Conservation (phyloP, 2,329 filamentous ascomycete species). For the Trichophyton equinum region DNA sequence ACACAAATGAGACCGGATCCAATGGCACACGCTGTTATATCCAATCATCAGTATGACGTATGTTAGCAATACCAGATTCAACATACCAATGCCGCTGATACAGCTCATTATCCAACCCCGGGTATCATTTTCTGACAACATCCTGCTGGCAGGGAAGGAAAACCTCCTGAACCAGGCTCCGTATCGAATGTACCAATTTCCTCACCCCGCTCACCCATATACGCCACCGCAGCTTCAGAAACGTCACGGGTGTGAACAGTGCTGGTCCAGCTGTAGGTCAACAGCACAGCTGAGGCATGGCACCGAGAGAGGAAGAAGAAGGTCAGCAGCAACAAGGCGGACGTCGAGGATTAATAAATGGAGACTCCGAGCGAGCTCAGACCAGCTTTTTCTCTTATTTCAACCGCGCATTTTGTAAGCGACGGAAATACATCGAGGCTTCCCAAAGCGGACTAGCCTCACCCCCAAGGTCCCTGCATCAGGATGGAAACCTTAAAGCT, state of each 20-base stretch:
- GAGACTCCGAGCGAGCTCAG: not conserved
- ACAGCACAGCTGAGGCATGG: not conserved
- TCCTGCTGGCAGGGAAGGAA: not conserved
- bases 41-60: not conserved
- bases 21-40: conserved; percentile 42
- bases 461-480: not conserved
- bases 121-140: conserved; percentile 55
- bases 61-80: not conserved
- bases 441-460: not conserved
- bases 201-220: not conserved
- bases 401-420: not conserved
- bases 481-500: not conserved
- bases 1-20: conserved; percentile 79
- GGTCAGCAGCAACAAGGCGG: not conserved
- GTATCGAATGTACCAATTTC: not conserved
- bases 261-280: not conserved
- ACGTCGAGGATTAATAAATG: not conserved
- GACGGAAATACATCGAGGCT: not conserved
- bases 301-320: not conserved
- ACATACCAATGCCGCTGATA: conserved; percentile 61
- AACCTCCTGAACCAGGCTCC: not conserved
- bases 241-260: not conserved
- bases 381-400: not conserved
- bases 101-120: conserved; percentile 86
- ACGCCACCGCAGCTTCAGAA: not conserved